Evolutionary conservation across 495 filamentous ascomycete species (phyloP).

Genomic region (Cladorrhinum samala): DNA sequence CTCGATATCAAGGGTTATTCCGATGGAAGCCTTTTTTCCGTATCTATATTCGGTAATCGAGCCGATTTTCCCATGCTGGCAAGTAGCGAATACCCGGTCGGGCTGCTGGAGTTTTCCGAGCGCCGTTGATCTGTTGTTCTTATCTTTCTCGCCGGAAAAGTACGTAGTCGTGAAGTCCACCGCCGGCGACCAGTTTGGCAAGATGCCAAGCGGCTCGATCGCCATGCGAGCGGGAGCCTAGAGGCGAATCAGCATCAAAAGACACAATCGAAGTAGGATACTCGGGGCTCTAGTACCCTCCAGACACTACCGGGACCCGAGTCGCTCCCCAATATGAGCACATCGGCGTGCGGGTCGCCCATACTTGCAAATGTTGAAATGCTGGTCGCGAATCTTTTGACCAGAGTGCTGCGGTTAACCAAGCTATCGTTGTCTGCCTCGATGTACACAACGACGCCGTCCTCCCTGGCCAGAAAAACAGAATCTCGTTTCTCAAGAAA

Average conservation of each 20-base stretch:
- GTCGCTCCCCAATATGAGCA: conserved; percentile 75
- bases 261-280: neutral
- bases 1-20: conserved; percentile 44
- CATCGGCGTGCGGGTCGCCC: conserved; percentile 52
- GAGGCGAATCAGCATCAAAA: conserved; percentile 12
- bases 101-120: conserved; percentile 21
- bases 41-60: conserved; percentile 64
- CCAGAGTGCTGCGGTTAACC: conserved; percentile 43
- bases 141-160: conserved; percentile 6
- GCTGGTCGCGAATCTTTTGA: conserved; percentile 55
- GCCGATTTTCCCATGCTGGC: conserved; percentile 52
- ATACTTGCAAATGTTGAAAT: conserved; percentile 60
- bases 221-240: conserved; percentile 38
- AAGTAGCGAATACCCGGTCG: conserved; percentile 53
- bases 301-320: conserved; percentile 75
- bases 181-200: conserved; percentile 77
- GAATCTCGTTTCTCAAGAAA: conserved; percentile 59
- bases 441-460: conserved; percentile 64
- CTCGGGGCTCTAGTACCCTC: conserved; percentile 43
- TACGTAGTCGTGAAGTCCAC: conserved; percentile 59
- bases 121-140: conserved; percentile 11
- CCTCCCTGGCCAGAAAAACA: conserved; percentile 74
- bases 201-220: conserved; percentile 39
- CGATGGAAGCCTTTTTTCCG: conserved; percentile 63
- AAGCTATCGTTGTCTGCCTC: conserved; percentile 53